phyloP scores from a whole-genome alignment of 2,329 filamentous ascomycete species.

The Arthrobotrys megalospora region DNA sequence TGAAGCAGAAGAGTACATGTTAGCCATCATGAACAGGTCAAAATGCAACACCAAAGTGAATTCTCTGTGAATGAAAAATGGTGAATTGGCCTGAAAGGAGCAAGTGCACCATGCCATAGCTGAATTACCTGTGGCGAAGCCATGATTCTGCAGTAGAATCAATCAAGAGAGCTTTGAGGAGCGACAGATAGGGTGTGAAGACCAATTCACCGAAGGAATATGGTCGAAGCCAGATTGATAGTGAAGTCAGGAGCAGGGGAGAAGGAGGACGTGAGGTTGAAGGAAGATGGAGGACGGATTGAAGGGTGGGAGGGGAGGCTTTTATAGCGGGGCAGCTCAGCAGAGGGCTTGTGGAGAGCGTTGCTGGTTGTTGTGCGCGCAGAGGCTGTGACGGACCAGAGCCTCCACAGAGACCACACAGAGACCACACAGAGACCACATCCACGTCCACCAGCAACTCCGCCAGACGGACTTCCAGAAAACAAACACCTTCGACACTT shows the following conservation, averaged over 20 bases:
- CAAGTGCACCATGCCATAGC: not conserved
- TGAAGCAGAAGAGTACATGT: not conserved
- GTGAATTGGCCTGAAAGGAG: not conserved
- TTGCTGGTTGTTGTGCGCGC: not conserved
- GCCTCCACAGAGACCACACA: too few relatives aligned
- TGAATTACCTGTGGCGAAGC: conserved; percentile 6
- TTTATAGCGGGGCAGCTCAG: conserved; percentile 18
- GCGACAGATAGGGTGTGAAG: not conserved
- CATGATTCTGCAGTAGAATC: not conserved
- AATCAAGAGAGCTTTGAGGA: not conserved
- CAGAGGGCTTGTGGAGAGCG: not conserved
- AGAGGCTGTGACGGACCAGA: too few relatives aligned
- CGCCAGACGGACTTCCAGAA: not conserved
- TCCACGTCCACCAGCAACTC: too few relatives aligned
- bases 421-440: too few relatives aligned
- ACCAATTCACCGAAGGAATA: conserved; percentile 5
- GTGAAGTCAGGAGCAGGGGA: conserved; percentile 2
- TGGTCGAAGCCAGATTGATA: not conserved
- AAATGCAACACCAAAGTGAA: not conserved
- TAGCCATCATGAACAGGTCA: not conserved
- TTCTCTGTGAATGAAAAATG: not conserved
- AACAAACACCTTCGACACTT: conserved; percentile 20
- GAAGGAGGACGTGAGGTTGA: not conserved
- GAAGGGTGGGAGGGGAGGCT: not conserved
- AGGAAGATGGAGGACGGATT: not conserved